Base-by-base conservation (phyloP, 2,329 filamentous ascomycete species). In the Claviceps africana region DNA sequence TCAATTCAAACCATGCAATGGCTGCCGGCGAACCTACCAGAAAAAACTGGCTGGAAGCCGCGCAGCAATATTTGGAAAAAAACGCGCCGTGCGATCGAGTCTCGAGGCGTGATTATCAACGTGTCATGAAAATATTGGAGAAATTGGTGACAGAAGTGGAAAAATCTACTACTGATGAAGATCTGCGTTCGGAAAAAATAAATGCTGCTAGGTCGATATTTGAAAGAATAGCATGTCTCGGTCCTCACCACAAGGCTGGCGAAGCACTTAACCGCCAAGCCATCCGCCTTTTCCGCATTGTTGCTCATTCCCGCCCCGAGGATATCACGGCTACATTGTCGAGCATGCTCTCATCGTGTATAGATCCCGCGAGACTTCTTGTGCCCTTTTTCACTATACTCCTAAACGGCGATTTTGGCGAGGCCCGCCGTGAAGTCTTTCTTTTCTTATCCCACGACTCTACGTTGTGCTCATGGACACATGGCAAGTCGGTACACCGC, bases 281-380 rank as follows among this genome's bases (percentile, higher is more conserved):
- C 15, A 51, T 60, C 42, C 50, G 57, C 28, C 47, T 69, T 47
- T 58, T 67, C 39, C 57, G 56, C 37, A 52, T 58, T 11, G 51
- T 57, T 7, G 48, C 57, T 17, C 47, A 52, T 21, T 53, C 54
- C 11, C 53, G 56, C 43, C 50, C 62, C 21, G 53, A 49, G 3
- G 57, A 54, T 1, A 55, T 61, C 0, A 48, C 56, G 11, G 33
- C 49, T 6, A 55, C 62, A 4, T 51, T 67, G 1, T 52, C 59
- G n/a, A 47, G 50, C 13, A 31, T 64, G 2, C 51, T 57, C 4
- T 58, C 59, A 4, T 51, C 58, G 37, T 63, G 56, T 13, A 56
- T 53, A 25, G 59, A 65, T 28, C 51, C 60, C 15, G 54, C 60
- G 49, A 21, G 21, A n/a, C 22, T 51, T 30, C 49, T 51, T 10